Percentiles rank a stretch among this genome's conserved stretches.
Evolutionary conservation across 1,284 basidiomycete species (phyloP).

Genomic region (Ceratobasidium sp.): DNA sequence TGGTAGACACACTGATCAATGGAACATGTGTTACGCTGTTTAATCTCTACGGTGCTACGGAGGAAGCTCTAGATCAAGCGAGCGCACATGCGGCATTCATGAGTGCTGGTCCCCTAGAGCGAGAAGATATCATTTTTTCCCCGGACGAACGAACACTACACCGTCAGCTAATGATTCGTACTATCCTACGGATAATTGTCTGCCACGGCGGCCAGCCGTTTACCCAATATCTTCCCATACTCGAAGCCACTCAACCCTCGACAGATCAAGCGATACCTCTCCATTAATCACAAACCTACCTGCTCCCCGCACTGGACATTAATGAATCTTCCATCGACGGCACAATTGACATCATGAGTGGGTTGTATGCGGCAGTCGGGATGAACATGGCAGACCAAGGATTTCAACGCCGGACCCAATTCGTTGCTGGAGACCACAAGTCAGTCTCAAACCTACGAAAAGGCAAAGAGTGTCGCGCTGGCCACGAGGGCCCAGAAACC

Average conservation of each 20-base stretch:
- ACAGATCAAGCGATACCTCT: background rate
- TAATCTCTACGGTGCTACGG: background rate
- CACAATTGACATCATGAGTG: conserved; percentile 51
- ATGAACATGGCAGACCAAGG: background rate
- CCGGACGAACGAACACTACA: conserved; percentile 49
- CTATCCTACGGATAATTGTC: conserved; percentile 52
- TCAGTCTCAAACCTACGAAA: background rate
- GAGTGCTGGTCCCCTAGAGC: background rate
- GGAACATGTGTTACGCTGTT: conserved; percentile 3
- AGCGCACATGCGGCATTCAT: background rate
- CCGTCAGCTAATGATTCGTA: conserved; percentile 52
- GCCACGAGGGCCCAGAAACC: background rate
- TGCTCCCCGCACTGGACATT: background rate
- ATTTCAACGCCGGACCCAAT: background rate
- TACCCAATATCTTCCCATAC: background rate
- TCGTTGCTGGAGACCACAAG: background rate
- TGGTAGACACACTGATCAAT: background rate
- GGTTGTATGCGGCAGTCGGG: background rate
- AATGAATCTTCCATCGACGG: conserved; percentile 2
- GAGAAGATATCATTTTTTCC: conserved; percentile 53
- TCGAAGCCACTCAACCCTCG: background rate
- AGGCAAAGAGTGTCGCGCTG: background rate
- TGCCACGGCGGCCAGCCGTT: background rate
- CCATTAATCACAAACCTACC: background rate
- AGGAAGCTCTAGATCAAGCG: background rate